Evolutionary conservation across 164 flowering plant species (phyloP).

Genomic region (Paratinospora sagittata): DNA sequence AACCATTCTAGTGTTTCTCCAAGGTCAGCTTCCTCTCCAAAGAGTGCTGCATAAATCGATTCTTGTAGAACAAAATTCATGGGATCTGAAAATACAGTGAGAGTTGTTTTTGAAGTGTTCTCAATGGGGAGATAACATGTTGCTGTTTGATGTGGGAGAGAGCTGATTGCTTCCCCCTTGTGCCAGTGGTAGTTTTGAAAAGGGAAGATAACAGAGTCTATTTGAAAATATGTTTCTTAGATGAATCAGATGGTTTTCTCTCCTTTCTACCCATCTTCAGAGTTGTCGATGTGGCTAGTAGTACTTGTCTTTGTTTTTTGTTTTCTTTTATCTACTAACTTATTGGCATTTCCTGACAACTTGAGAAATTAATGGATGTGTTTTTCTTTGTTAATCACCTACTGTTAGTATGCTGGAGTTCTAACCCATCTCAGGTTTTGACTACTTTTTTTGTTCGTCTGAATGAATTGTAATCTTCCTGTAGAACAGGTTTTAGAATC

Average conservation of each 20-base stretch:
- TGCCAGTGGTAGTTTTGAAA: not conserved
- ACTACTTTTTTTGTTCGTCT: too few species aligned
- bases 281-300: not conserved
- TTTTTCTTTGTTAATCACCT: not conserved
- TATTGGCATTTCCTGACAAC: not conserved
- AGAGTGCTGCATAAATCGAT: not conserved
- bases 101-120: not conserved
- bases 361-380: not conserved
- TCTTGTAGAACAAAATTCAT: not conserved
- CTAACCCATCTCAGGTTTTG: too few species aligned
- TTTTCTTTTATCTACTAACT: not conserved
- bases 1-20: constrained; percentile 3
- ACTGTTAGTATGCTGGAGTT: not conserved
- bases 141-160: not conserved
- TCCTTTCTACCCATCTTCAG: too few species aligned
- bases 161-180: not conserved
- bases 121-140: not conserved
- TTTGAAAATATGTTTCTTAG: not conserved
- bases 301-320: not conserved
- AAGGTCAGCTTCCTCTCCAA: constrained; percentile 9
- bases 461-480: too few species aligned
- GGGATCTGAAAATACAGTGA: not conserved
- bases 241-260: too few species aligned
- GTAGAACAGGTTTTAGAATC: too few species aligned
- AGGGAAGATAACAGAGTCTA: not conserved